Evolutionary conservation across 805 yeast genomes (phyloP).

Genomic region (Starmerella vaccinii): DNA sequence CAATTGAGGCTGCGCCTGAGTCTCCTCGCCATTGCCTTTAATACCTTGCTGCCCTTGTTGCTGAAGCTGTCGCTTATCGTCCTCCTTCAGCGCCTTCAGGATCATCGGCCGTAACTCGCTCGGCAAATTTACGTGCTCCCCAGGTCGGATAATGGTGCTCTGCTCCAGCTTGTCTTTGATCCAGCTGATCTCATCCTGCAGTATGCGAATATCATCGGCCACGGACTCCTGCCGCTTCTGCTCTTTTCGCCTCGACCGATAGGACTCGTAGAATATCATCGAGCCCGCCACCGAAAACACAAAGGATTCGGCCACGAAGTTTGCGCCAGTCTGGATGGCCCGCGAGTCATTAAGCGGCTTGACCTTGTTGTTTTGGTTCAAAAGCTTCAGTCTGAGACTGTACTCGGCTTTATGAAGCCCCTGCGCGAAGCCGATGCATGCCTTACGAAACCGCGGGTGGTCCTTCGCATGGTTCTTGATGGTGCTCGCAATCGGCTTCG

Average conservation of each 20-base stretch:
- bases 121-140: slow-evolving; percentile 32
- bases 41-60: neutral
- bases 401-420: slow-evolving; percentile 56
- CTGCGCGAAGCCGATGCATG: slow-evolving; percentile 67
- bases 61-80: neutral
- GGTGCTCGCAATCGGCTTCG: slow-evolving; percentile 66
- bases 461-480: slow-evolving; percentile 67
- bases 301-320: slow-evolving; percentile 62
- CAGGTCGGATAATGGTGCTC: slow-evolving; percentile 37
- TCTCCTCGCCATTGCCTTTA: neutral
- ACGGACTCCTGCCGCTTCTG: slow-evolving; percentile 50
- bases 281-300: slow-evolving; percentile 74
- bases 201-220: slow-evolving; percentile 57
- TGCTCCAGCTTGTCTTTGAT: slow-evolving; percentile 34
- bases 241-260: slow-evolving; percentile 57
- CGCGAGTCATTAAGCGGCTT: slow-evolving; percentile 72
- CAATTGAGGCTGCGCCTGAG: neutral
- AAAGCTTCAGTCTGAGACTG: slow-evolving; percentile 46
- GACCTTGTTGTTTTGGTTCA: slow-evolving; percentile 44
- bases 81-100: slow-evolving; percentile 27
- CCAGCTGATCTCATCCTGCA: slow-evolving; percentile 61
- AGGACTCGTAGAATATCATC: slow-evolving; percentile 59
- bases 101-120: slow-evolving; percentile 39
- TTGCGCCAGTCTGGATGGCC: slow-evolving; percentile 78
- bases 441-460: slow-evolving; percentile 49